A percentile compares a stretch with the other conserved stretches of the same genome.
These are phyloP conservation scores for Berberis vulgaris DNA, from an alignment of 164 flowering plant species.

Conservation along the genomic window DNA sequence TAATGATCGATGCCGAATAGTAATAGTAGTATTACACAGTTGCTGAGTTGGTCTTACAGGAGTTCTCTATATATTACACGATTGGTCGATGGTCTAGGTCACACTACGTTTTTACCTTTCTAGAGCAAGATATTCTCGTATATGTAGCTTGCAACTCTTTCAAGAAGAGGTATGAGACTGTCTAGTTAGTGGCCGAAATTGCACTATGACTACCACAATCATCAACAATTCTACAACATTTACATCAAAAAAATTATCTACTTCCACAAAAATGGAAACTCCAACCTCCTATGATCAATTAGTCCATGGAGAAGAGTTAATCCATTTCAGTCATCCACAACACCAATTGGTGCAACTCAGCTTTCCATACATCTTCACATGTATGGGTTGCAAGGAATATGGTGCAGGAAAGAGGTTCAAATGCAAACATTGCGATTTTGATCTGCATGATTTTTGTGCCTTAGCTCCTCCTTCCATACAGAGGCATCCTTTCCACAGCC, in stretches of 20 bases:
- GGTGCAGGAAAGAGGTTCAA: conserved; percentile 61
- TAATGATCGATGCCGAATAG: too few relatives aligned
- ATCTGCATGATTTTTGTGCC: conserved; percentile 76
- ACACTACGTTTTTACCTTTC: too few relatives aligned
- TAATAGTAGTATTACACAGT: too few relatives aligned
- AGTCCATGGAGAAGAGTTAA: conserved; percentile 24
- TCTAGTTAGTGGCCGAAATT: too few relatives aligned
- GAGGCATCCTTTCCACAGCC: conserved; percentile 54
- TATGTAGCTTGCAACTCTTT: too few relatives aligned
- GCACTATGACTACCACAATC: too few relatives aligned
- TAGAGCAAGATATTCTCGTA: too few relatives aligned
- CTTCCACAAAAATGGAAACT: conserved; percentile 9
- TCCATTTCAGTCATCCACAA: conserved; percentile 53
- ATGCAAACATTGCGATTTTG: conserved; percentile 56
- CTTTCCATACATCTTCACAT: conserved; percentile 42
- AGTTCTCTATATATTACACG: too few relatives aligned
- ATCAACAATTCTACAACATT: neutral
- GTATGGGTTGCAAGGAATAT: conserved; percentile 70
- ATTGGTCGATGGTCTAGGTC: too few relatives aligned
- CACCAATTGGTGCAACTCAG: conserved; percentile 34
- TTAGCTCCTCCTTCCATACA: conserved; percentile 45
- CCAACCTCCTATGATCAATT: conserved; percentile 21
- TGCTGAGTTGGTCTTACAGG: too few relatives aligned
- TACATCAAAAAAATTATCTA: neutral
- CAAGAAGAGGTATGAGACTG: too few relatives aligned